Conservation (phyloP, 805 yeast genomes). For the Suhomyces sp. region DNA sequence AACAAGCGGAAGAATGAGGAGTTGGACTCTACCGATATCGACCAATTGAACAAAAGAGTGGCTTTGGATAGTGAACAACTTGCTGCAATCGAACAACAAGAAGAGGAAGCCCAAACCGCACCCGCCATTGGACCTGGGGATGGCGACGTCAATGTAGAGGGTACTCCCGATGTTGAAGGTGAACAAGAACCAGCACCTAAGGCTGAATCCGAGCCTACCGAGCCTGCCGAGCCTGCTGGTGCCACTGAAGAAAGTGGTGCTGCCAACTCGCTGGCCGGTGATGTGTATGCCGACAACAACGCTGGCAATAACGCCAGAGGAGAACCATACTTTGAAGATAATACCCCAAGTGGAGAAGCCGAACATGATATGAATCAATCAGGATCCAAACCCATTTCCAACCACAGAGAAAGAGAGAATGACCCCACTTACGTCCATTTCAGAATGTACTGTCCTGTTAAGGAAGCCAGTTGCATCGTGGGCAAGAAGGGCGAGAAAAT, state of each 20-base stretch:
- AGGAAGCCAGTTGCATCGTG: slow-evolving; percentile 71
- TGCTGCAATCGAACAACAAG: slow-evolving; percentile 40
- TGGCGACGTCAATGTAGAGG: slow-evolving; percentile 1
- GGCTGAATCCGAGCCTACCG: not conserved
- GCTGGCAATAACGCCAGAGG: not conserved
- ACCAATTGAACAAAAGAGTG: slow-evolving; percentile 59
- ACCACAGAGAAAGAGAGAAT: slow-evolving; percentile 40
- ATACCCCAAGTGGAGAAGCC: not conserved
- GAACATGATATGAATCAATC: slow-evolving; percentile 1
- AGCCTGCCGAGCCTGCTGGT: not conserved
- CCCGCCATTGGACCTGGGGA: slow-evolving; percentile 22
- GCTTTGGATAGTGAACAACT: slow-evolving; percentile 65
- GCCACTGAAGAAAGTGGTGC: not conserved
- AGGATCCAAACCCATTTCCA: slow-evolving; percentile 33
- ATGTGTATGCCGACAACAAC: not conserved
- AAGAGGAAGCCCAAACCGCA: slow-evolving; percentile 43
- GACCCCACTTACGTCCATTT: slow-evolving; percentile 64
- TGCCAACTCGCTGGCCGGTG: not conserved
- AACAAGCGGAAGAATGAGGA: slow-evolving; percentile 67
- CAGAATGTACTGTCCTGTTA: slow-evolving; percentile 72
- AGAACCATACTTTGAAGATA: not conserved
- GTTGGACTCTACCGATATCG: slow-evolving; percentile 36
- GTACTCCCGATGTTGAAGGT: not conserved
- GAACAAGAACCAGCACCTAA: not conserved
- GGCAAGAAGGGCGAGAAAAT: slow-evolving; percentile 81